Evolutionary conservation across 108 stramenopile species (phyloP), one percentile per base, ranked within the genome.

Genomic region (Cylindrotheca fusiformis): DNA sequence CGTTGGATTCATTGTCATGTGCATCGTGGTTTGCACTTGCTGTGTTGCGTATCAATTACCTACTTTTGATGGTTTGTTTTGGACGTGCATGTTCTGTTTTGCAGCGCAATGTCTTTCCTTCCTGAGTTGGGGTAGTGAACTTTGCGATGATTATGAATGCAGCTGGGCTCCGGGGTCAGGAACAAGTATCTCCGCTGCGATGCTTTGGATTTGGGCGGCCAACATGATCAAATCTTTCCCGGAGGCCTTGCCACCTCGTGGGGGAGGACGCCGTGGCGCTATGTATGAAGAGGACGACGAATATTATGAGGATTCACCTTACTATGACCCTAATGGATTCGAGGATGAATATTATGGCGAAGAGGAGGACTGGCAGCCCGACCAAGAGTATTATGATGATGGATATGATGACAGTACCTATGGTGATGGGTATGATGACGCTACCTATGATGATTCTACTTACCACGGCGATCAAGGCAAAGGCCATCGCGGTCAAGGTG

Each of bases 141-240:
- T 74, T 20, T 74, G 72, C 24, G 60, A 60, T 58, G 58, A 64
- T 0, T 54, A 55, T 19, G 72, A 74, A 45, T 74, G 72, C 32
- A 74, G 65, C 2, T 74, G 72, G 72, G 58, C 65, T 17, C 51
- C 30, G 22, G 72, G 72, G 12, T 65, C 72, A 10, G 72, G 72
- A 23, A 67, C 65, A 60, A 74, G 67, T 29, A 65, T 74, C 14
- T 65, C 72, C 19, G 72, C 72, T 18, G 65, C 65, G 12, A 74
- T 74, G 72, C 20, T 66, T 52, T 74, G 72, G 72, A 45, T 74
- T 1, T 74, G 72, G 72, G 72, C 72, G 17, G 72, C 72, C 1
- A 74, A 74, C 54, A 74, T 74, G 72, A 55, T 74, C 59, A 74
- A 74, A 45, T 66, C 65, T 33, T 74, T 74, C 30, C 72, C 72